Evolutionary conservation across 2,329 filamentous ascomycete species (phyloP).

Genomic region (Cladosporium colombiae): DNA sequence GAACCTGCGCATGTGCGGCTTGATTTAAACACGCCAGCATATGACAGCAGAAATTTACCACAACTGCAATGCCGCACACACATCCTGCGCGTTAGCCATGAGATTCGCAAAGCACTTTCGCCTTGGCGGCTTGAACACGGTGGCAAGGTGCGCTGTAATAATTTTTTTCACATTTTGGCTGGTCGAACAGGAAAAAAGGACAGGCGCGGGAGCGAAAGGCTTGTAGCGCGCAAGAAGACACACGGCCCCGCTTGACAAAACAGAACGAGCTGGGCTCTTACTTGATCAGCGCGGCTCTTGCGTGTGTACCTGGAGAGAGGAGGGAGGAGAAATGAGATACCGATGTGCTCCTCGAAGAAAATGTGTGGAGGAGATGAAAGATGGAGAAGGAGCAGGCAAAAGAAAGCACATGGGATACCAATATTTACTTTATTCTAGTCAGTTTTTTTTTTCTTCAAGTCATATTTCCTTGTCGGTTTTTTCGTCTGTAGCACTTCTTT

Average conservation of each 20-base stretch:
- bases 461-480: neutral
- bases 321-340: neutral
- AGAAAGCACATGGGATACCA: slow-evolving; percentile 14
- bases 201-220: neutral
- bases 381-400: neutral
- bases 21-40: slow-evolving; percentile 65
- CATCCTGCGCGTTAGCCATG: neutral
- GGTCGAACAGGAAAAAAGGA: slow-evolving; percentile 5
- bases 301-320: neutral
- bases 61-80: neutral
- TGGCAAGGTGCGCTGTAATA: slow-evolving; percentile 17
- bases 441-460: slow-evolving; percentile 2
- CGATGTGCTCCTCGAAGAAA: neutral
- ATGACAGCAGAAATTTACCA: neutral
- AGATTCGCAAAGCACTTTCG: slow-evolving; percentile 1
- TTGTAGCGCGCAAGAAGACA: neutral
- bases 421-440: slow-evolving; percentile 3
- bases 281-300: slow-evolving; percentile 6
- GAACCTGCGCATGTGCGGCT: slow-evolving; percentile 92
- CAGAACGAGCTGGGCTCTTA: slow-evolving; percentile 20
- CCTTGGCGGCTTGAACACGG: slow-evolving; percentile 2
- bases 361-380: neutral
- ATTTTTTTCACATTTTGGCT: slow-evolving; percentile 14
- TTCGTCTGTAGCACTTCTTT: neutral
- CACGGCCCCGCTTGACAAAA: slow-evolving; percentile 16